phyloP scores from a whole-genome alignment of 2,329 filamentous ascomycete genomes.

The Penicillium sp. region DNA sequence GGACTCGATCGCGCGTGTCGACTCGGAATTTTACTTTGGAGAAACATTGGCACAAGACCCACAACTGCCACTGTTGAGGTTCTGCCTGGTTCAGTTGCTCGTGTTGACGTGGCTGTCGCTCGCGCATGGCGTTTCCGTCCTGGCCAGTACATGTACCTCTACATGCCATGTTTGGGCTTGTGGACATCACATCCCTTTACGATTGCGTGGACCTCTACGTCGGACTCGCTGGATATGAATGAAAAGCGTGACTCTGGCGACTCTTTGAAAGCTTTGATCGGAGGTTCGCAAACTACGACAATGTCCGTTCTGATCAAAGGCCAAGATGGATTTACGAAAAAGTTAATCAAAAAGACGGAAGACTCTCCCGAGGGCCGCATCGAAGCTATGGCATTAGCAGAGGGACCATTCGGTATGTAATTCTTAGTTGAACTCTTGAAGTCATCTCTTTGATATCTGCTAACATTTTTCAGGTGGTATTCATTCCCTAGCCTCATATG shows the following conservation, averaged over 20 bases:
- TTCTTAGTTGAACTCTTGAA: background rate
- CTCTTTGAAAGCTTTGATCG: constrained; percentile 30
- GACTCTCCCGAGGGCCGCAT: constrained; percentile 28
- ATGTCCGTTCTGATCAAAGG: constrained; percentile 37
- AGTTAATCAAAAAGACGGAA: constrained; percentile 30
- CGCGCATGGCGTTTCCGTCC: constrained; percentile 38
- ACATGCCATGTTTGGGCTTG: constrained; percentile 49
- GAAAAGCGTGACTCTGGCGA: constrained; percentile 34
- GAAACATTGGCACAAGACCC: constrained; percentile 49
- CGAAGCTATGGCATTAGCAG: constrained; percentile 30
- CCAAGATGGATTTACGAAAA: constrained; percentile 36
- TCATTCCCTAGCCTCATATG: constrained; percentile 34
- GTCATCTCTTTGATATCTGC: background rate
- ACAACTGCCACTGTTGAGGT: constrained; percentile 56
- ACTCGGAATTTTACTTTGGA: constrained; percentile 49
- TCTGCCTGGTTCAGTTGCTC: constrained; percentile 55
- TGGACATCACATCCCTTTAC: constrained; percentile 48
- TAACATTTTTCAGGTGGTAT: constrained; percentile 26
- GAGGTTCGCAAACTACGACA: constrained; percentile 26
- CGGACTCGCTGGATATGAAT: constrained; percentile 8
- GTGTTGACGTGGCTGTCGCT: constrained; percentile 39
- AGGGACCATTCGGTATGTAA: constrained; percentile 37
- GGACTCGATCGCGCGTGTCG: constrained; percentile 46
- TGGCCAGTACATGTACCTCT: constrained; percentile 57
- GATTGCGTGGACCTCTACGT: constrained; percentile 39